Percentiles rank a stretch among this genome's conserved stretches.
Evolutionary conservation across 2,329 filamentous ascomycete species (phyloP).

Genomic region (Alternaria dauci): DNA sequence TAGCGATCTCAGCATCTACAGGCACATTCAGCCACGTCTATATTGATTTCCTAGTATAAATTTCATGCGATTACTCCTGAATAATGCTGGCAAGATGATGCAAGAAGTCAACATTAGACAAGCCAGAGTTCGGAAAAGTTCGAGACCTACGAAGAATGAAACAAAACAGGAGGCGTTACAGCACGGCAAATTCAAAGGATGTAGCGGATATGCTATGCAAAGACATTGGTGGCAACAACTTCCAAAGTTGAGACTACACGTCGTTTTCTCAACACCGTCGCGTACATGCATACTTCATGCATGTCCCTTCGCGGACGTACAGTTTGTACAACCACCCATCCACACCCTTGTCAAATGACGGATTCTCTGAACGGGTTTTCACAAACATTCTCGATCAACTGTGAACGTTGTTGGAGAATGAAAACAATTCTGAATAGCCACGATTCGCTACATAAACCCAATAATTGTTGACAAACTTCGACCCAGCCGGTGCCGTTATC

Average conservation of each 20-base stretch:
- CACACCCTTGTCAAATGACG: too few species aligned
- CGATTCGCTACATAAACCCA: neutral
- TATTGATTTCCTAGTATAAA: neutral
- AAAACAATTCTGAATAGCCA: neutral
- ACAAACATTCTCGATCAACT: neutral
- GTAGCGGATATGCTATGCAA: too few species aligned
- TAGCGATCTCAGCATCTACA: neutral
- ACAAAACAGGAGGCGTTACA: too few species aligned
- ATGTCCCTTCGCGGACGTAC: too few species aligned
- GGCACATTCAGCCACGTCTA: neutral
- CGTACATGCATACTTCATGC: too few species aligned
- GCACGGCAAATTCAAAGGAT: too few species aligned
- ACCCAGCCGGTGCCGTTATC: neutral
- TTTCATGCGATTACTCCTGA: neutral
- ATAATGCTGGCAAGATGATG: neutral
- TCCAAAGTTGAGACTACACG: too few species aligned
- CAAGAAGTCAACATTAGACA: neutral
- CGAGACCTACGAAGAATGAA: too few species aligned
- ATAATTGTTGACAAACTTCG: neutral
- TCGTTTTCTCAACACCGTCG: too few species aligned
- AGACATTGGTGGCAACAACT: too few species aligned
- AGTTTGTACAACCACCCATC: neutral
- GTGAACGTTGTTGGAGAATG: neutral
- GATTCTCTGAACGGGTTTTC: neutral
- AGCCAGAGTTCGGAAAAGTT: too few species aligned